Evolutionary conservation across 1,284 basidiomycete species (phyloP), one percentile per base, ranked within the genome.

Genomic region (Coriolopsis trogii): DNA sequence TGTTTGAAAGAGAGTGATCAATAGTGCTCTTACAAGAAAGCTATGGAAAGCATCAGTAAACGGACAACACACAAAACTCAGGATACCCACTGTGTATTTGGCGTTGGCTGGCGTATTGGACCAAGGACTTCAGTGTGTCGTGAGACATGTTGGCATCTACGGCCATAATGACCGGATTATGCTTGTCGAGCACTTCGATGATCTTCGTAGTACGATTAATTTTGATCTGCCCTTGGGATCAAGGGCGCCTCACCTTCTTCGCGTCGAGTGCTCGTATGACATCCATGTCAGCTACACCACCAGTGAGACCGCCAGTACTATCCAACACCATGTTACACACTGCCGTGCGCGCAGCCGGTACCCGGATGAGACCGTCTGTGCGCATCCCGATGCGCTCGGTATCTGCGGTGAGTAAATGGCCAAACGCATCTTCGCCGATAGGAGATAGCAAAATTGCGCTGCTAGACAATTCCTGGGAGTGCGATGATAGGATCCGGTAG

Each of bases 201-300:
- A 83, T 71, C 76, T 82, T 56, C 20, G 2, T 33, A 10, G 25
- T 6, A 7, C n/a, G 23, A 20, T 20, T 5, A 49, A 20, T 12
- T 21, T 29, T 6, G n/a, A 7, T 18, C 10, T 3, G 6, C 10
- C 13, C 24, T 29, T 15, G 5, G 4, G 12, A 18, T n/a, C 34
- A 21, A 34, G 16, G 8, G 13, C 8, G 24, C 7, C 73, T 55
- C 64, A 89, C 88, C 63, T 70, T 65, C 18, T 78, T 66, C 16
- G 68, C 69, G 30, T 74, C 67, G 37, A 93, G 65, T 1, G 70
- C 65, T 46, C 82, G 73, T 7, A 85, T 81, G 34, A 94, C 86
- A 33, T 77, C 81, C 91, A 98, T 98, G 68, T 98, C 95, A 5
- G 95, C 93, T 5, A 98, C 84, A 6, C 97, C 97, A 16, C 82